Evolutionary conservation across 495 filamentous ascomycete species (phyloP), one percentile per base, ranked within the genome.

Genomic region (Xylaria intraflava): DNA sequence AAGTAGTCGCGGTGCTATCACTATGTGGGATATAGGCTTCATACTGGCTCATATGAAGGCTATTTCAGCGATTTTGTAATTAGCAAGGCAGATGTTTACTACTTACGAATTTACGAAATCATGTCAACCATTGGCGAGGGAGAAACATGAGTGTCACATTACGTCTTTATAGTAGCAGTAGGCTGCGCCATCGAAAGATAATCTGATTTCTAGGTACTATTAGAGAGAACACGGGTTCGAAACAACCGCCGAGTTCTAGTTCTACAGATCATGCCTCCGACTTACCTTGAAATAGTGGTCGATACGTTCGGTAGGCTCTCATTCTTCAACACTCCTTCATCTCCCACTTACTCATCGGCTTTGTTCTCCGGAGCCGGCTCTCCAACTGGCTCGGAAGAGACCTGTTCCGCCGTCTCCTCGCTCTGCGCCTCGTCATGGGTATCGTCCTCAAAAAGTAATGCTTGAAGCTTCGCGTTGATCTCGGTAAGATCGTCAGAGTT

Each of bases 1-100:
- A 44, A 51, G 26, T 51, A 36, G 39, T 45, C n/a, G 50, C 10
- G 23, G 22, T 35, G 33, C 30, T n/a, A 9, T 29, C 4, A 29
- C 9, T 49, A 42, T 33, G 19, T 42, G 17, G 16, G 41, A 12
- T 50, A 11, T 20, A 27, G 26, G 40, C 41, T 26, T 17, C 31
- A 41, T 51, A 16, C 31, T 30, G 11, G 17, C 38, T 5, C 27
- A 19, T 30, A 36, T 46, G n/a, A 24, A 22, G 47, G 14, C 39
- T 17, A 46, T 53, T 40, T 46, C 27, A 46, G 42, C 31, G 22
- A 30, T 40, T 29, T 46, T 40, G 23, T 35, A 43, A 35, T 43
- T 43, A 45, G 30, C 29, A 39, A 39, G 35, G 17, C 17, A 19
- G 8, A 23, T 39, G 24, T 10, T 31, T 1, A 35, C 19, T 36